Conservation (phyloP, 140 eudicot genomes). For the Cichorium intybus region DNA sequence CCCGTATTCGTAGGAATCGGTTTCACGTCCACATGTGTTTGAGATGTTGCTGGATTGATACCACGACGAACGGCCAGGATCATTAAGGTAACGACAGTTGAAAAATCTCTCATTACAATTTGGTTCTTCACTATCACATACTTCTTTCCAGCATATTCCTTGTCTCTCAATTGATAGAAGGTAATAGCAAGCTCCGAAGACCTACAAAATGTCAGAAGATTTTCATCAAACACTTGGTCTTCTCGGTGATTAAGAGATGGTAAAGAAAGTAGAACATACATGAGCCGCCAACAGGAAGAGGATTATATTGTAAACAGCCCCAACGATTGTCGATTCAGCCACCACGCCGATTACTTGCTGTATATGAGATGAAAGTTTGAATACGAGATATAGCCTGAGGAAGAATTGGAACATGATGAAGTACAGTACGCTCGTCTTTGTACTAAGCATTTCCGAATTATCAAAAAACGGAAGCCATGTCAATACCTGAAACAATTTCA, state of each 20-base stretch:
- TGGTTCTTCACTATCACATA: slow-evolving; percentile 47
- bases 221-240: slow-evolving; percentile 5
- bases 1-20: slow-evolving; percentile 49
- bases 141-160: slow-evolving; percentile 83
- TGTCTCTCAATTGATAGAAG: slow-evolving; percentile 73
- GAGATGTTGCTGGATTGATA: slow-evolving; percentile 55
- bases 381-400: slow-evolving; percentile 62
- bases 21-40: slow-evolving; percentile 38
- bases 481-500: slow-evolving; percentile 45
- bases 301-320: slow-evolving; percentile 77
- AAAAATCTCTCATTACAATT: slow-evolving; percentile 53
- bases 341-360: slow-evolving; percentile 71
- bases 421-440: slow-evolving; percentile 57
- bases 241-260: not conserved
- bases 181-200: slow-evolving; percentile 82
- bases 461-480: slow-evolving; percentile 70
- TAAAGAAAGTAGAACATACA: slow-evolving; percentile 40
- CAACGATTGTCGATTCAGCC: slow-evolving; percentile 75
- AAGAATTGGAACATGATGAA: slow-evolving; percentile 69
- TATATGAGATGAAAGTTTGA: slow-evolving; percentile 69
- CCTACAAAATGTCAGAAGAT: slow-evolving; percentile 36
- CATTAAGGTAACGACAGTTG: slow-evolving; percentile 42
- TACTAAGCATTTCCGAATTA: slow-evolving; percentile 60
- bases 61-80: slow-evolving; percentile 56
- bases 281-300: slow-evolving; percentile 86